Percentiles rank a stretch among this genome's conserved stretches.
phyloP scores from a whole-genome alignment of 2,329 filamentous ascomycete species.

The Fusarium palustre region DNA sequence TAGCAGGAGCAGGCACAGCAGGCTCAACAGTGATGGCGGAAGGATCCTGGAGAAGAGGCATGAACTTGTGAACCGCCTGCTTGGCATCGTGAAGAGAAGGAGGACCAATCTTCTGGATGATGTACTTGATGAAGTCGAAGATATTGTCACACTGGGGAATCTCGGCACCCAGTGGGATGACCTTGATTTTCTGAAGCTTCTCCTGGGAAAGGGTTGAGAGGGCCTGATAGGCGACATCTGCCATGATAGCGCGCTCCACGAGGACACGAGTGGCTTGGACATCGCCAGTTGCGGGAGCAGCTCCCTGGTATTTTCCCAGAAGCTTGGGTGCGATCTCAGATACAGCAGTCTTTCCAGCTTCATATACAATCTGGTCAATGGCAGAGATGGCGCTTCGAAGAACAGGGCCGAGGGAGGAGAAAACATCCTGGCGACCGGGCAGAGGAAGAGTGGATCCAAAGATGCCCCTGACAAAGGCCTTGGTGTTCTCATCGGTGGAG shows the following conservation, averaged over 20 bases:
- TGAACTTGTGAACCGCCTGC: slow-evolving; percentile 24
- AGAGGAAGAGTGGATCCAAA: slow-evolving; percentile 29
- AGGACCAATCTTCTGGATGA: slow-evolving; percentile 15
- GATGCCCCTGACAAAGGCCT: slow-evolving; percentile 30
- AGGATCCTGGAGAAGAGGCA: slow-evolving; percentile 10
- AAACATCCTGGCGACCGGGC: slow-evolving; percentile 14
- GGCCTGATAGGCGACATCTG: slow-evolving; percentile 30
- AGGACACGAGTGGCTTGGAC: slow-evolving; percentile 21
- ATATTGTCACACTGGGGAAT: slow-evolving; percentile 1
- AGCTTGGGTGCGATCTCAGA: slow-evolving; percentile 3
- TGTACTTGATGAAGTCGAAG: slow-evolving; percentile 33
- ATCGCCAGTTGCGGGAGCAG: neutral
- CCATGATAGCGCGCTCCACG: slow-evolving; percentile 32
- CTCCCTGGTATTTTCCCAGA: neutral
- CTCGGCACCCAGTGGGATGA: slow-evolving; percentile 5
- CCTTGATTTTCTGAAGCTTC: slow-evolving; percentile 12
- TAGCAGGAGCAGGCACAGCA: neutral
- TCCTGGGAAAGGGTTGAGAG: slow-evolving; percentile 11
- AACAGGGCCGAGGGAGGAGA: slow-evolving; percentile 30
- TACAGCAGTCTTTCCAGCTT: slow-evolving; percentile 1
- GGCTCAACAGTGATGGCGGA: neutral
- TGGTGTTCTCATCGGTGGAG: neutral
- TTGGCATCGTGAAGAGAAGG: slow-evolving; percentile 17
- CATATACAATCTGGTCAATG: slow-evolving; percentile 10
- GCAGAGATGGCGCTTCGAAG: slow-evolving; percentile 11